Conservation (phyloP, 495 filamentous ascomycete species). For the Baudoinia panamericana region DNA sequence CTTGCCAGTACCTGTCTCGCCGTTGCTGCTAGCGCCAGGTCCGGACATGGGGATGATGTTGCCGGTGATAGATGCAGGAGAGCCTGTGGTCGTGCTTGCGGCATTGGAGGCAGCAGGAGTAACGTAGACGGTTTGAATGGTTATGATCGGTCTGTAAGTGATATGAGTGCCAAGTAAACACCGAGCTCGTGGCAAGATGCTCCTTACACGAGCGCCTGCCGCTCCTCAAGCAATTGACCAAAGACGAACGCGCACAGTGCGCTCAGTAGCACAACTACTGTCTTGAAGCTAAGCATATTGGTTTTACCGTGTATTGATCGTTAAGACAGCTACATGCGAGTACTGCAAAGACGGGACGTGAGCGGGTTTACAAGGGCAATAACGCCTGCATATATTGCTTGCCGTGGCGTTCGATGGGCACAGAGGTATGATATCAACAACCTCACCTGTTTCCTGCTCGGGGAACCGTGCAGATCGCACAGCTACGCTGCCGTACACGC, state of each 20-base stretch:
- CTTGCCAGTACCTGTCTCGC: not conserved
- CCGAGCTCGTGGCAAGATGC: not conserved
- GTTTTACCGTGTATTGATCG: not conserved
- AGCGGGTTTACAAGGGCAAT: not conserved
- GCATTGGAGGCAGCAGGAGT: constrained; percentile 4
- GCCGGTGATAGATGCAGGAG: not conserved
- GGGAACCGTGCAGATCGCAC: too few relatives aligned
- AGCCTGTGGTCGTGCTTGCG: not conserved
- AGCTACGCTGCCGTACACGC: too few relatives aligned
- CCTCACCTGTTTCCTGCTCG: not conserved
- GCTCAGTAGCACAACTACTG: constrained; percentile 1
- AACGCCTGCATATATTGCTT: not conserved
- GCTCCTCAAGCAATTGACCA: not conserved
- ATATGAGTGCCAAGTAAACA: not conserved
- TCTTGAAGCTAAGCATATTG: not conserved
- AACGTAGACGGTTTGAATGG: constrained; percentile 1
- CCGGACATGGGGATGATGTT: not conserved
- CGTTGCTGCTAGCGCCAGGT: constrained; percentile 6
- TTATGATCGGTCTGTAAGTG: constrained; percentile 2
- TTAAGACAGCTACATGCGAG: not conserved
- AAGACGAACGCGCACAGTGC: not conserved
- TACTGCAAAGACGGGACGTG: not conserved
- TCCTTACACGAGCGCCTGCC: not conserved
- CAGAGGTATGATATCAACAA: constrained; percentile 1
- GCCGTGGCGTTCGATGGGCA: not conserved